phyloP scores from a whole-genome alignment of 768 basidiomycete species.

The Ramaria rubella region DNA sequence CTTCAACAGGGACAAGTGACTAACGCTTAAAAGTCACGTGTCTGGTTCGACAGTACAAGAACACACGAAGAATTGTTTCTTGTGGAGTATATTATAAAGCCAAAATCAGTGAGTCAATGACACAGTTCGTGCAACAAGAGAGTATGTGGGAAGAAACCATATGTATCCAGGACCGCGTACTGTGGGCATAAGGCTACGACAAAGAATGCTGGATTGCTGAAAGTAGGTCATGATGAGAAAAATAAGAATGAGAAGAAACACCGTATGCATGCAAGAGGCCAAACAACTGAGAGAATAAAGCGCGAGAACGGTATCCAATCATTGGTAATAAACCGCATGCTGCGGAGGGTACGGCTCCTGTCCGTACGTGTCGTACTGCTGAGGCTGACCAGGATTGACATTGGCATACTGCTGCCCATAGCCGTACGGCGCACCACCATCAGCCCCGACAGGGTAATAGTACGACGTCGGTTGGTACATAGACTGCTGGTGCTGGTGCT shows the following conservation, averaged over 20 bases:
- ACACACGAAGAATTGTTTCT: too few species aligned
- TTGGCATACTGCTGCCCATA: constrained; percentile 4
- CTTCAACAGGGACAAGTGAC: neutral
- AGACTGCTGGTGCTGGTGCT: constrained; percentile 50
- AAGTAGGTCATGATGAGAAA: constrained; percentile 46
- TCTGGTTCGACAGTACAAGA: too few species aligned
- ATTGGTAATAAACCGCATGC: constrained; percentile 58
- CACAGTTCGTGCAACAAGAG: neutral
- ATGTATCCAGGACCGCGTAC: neutral
- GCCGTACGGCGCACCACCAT: constrained; percentile 48
- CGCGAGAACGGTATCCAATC: neutral
- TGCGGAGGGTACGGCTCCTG: constrained; percentile 42
- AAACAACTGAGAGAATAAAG: neutral
- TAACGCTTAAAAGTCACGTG: too few species aligned
- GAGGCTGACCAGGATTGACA: constrained; percentile 30
- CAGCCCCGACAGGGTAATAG: constrained; percentile 49
- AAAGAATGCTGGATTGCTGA: constrained; percentile 76
- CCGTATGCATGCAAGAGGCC: neutral
- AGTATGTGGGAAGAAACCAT: neutral
- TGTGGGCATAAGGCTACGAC: constrained; percentile 61
- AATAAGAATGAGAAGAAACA: constrained; percentile 82
- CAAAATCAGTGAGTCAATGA: neutral
- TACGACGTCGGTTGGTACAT: constrained; percentile 64
- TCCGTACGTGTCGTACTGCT: constrained; percentile 64
- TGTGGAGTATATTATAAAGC: constrained; percentile 21